A percentile compares a stretch with the other conserved stretches of the same genome.
Evolutionary conservation across 2,329 filamentous ascomycete species (phyloP).

Genomic region (Aspergillus tubingensis): DNA sequence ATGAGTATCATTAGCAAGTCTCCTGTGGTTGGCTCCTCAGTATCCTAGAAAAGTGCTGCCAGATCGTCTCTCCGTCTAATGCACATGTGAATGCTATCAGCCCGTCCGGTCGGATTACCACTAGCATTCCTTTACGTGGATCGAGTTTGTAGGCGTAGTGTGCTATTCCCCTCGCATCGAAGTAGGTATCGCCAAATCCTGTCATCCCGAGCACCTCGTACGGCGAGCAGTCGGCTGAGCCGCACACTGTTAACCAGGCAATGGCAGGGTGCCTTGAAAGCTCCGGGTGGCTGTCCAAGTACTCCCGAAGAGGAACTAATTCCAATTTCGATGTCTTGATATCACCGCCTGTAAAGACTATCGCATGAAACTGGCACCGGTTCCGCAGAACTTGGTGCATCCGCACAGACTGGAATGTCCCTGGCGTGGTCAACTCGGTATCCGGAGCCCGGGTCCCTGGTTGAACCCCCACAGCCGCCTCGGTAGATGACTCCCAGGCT

Average conservation of each 20-base stretch:
- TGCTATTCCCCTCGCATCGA: neutral
- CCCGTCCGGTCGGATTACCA: slow-evolving; percentile 9
- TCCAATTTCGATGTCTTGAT: neutral
- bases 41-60: slow-evolving; percentile 4
- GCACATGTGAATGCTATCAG: slow-evolving; percentile 1
- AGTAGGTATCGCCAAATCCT: slow-evolving; percentile 7
- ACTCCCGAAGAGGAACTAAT: neutral
- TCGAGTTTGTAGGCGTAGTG: neutral
- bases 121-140: neutral
- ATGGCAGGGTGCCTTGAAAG: neutral
- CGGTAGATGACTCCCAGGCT: neutral
- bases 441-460: slow-evolving; percentile 12
- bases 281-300: neutral
- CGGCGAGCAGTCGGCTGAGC: neutral
- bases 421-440: neutral
- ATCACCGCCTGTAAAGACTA: neutral
- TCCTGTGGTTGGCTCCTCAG: neutral
- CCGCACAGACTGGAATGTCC: slow-evolving; percentile 5
- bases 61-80: neutral
- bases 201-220: slow-evolving; percentile 8
- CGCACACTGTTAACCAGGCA: slow-evolving; percentile 8
- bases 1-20: neutral
- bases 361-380: neutral
- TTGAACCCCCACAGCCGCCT: neutral
- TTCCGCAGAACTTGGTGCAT: slow-evolving; percentile 8